Evolutionary conservation across 148 eudicot genomes (phyloP), one percentile per base, ranked within the genome.

Genomic region (Nepenthes gracilis): DNA sequence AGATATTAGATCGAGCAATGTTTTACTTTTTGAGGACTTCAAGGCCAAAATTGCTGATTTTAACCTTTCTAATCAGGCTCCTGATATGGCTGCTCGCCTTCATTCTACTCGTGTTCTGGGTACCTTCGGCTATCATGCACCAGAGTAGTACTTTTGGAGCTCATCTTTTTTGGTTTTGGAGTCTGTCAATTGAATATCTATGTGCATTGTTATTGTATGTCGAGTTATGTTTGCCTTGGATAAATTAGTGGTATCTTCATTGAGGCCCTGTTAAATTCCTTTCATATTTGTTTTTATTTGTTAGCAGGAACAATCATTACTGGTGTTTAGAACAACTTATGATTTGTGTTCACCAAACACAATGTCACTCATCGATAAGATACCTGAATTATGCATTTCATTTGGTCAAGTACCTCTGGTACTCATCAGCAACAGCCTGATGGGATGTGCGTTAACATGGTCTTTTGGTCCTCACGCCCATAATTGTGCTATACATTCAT

Each of bases 1-100:
- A 70, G 87, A 83, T 67, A 68, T 83, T 59, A 73, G 87, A 69
- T 83, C 87, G 12, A 77, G 84, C 68, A 83, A 83, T 70, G 76
- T 83, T 59, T 78, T 83, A 33, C 64, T 83, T 55, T 83, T 83
- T 55, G 84, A 83, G 55, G 84, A 83, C 51, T 80, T 77, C 66
- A 75, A 63, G 72, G 87, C 87, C 47, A 83, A 83, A 72, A 70
- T 83, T 59, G 87, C 84, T 33, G 87, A 83, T 71, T 83, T 75
- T 68, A 83, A 83, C 55, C 84, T 83, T 40, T 80, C 82, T 33
- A 83, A 83, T 69, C 87, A 83, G 73, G 81, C 87, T 67, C 87
- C 87, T 64, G 87, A 83, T 72, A 83, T 80, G 84, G 87, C 87
- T 72, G 87, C 87, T 68, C 84, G 87, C 60, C 80, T 83, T 50